phyloP scores from a whole-genome alignment of 192 early-diverging fungal genomes.

The Physocladia obscura region DNA sequence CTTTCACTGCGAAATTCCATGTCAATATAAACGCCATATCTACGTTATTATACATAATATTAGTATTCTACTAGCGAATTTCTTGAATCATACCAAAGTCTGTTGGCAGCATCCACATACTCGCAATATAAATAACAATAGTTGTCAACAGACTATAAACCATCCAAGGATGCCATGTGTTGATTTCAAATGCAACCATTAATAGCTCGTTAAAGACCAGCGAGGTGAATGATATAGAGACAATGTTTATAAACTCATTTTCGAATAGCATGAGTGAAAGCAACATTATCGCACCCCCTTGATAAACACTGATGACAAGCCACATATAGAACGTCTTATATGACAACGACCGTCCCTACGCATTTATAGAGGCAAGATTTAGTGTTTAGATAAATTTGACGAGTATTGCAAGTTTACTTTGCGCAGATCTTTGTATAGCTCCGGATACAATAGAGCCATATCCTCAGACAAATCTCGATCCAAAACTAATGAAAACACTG shows the following conservation, averaged over 20 bases:
- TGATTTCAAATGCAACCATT: conserved; percentile 93
- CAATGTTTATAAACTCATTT: conserved; percentile 91
- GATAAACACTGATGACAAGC: conserved; percentile 93
- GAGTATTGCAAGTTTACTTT: conserved; percentile 50
- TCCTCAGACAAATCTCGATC: conserved; percentile 88
- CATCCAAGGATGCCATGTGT: conserved; percentile 93
- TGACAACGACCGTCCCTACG: conserved; percentile 82
- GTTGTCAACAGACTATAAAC: conserved; percentile 80
- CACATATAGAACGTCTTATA: conserved; percentile 93
- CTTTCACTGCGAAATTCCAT: conserved; percentile 84
- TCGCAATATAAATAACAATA: conserved; percentile 77
- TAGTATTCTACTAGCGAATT: conserved; percentile 29
- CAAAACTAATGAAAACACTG: conserved; percentile 91
- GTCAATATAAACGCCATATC: conserved; percentile 86
- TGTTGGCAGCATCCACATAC: conserved; percentile 84
- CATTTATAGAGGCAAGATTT: too few relatives aligned
- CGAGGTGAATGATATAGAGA: conserved; percentile 92
- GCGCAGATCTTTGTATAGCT: conserved; percentile 90
- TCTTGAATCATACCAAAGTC: too few relatives aligned
- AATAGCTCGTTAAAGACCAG: conserved; percentile 92
- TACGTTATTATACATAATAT: conserved; percentile 25
- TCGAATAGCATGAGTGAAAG: conserved; percentile 92
- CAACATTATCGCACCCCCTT: conserved; percentile 95
- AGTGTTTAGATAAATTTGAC: too few relatives aligned
- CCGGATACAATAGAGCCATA: conserved; percentile 87